Conservation (phyloP, 192 early-diverging fungal genomes). For the Mortierella claussenii region DNA sequence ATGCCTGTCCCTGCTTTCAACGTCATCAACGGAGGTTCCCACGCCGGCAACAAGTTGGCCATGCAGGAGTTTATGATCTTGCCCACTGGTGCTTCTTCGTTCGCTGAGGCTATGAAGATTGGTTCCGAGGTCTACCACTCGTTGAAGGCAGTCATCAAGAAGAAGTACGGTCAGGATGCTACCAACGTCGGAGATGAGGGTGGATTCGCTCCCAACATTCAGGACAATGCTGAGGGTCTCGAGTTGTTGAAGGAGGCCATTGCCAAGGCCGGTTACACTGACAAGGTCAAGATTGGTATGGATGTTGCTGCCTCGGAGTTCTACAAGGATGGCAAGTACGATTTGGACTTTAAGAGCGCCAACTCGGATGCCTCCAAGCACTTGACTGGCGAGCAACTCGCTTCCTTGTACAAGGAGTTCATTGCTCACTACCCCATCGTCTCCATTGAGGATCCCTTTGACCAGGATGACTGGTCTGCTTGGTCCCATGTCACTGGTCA, state of each 20-base stretch:
- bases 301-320: conserved; percentile 99
- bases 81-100: conserved; percentile 92
- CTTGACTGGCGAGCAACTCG: conserved; percentile 81
- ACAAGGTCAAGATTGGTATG: conserved; percentile 97
- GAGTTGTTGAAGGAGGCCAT: conserved; percentile 92
- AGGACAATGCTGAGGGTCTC: conserved; percentile 96
- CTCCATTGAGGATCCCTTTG: conserved; percentile 99
- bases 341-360: conserved; percentile 97
- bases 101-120: conserved; percentile 97
- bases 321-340: conserved; percentile 97
- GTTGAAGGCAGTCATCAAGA: conserved; percentile 97
- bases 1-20: conserved; percentile 98
- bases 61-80: conserved; percentile 99
- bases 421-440: conserved; percentile 89
- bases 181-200: conserved; percentile 99
- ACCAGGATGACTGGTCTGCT: conserved; percentile 98
- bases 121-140: conserved; percentile 97
- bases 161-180: conserved; percentile 98
- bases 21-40: conserved; percentile 99
- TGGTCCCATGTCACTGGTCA: conserved; percentile 81
- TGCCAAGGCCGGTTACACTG: conserved; percentile 94
- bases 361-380: conserved; percentile 79
- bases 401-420: conserved; percentile 86
- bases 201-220: conserved; percentile 99
- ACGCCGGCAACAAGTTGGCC: conserved; percentile 99